A percentile compares a stretch with the other conserved stretches of the same genome.
phyloP scores from a whole-genome alignment of 2,329 filamentous ascomycete species.

The Aspergillus eucalypticola region DNA sequence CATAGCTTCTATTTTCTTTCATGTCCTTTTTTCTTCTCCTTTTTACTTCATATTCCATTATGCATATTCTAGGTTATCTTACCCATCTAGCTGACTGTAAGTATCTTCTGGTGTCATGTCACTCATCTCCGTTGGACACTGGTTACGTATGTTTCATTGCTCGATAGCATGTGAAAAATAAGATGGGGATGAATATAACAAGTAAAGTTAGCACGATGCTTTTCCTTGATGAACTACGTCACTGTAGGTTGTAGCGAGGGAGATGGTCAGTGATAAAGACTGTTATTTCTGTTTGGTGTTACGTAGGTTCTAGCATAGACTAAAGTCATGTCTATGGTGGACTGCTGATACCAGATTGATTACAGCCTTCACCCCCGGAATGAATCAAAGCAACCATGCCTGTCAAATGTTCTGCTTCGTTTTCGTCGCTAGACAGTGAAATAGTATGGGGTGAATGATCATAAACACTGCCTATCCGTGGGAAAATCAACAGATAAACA shows the following conservation, averaged over 20 bases:
- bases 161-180: background rate
- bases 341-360: too few species aligned
- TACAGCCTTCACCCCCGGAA: too few species aligned
- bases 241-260: too few species aligned
- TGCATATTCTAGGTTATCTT: background rate
- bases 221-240: too few species aligned
- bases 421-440: background rate
- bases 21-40: background rate
- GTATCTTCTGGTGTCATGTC: background rate
- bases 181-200: background rate
- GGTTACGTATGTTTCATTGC: background rate
- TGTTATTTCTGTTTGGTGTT: too few species aligned
- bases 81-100: background rate
- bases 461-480: background rate
- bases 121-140: background rate
- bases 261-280: too few species aligned
- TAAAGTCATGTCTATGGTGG: too few species aligned
- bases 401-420: background rate
- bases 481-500: conserved; percentile 2
- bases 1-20: background rate
- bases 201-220: background rate
- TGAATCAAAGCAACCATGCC: background rate
- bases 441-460: background rate
- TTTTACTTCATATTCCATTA: background rate
- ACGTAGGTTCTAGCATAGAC: too few species aligned